phyloP scores from a whole-genome alignment of 805 yeast species.

The Lachancea nothofagi region DNA sequence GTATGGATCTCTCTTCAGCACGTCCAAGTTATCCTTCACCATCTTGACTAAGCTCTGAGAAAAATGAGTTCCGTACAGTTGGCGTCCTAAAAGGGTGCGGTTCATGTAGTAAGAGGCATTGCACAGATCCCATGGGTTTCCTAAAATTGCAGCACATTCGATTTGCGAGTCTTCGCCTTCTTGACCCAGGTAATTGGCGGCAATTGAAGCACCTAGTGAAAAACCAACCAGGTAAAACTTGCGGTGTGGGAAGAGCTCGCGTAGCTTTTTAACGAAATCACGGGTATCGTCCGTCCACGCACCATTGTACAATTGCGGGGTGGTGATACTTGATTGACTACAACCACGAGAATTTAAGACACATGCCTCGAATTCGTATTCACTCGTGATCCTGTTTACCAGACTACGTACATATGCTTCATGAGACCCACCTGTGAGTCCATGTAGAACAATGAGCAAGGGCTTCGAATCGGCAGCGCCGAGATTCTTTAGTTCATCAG shows the following conservation, averaged over 20 bases:
- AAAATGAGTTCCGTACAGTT: slow-evolving; percentile 48
- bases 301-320: slow-evolving; percentile 66
- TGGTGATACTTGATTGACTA: slow-evolving; percentile 59
- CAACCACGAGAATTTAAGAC: slow-evolving; percentile 77
- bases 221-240: slow-evolving; percentile 72
- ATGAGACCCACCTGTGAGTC: slow-evolving; percentile 81
- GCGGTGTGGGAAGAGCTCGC: slow-evolving; percentile 48
- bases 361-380: slow-evolving; percentile 50
- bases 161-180: slow-evolving; percentile 43
- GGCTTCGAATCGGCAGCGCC: slow-evolving; percentile 43
- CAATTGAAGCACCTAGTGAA: slow-evolving; percentile 71
- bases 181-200: slow-evolving; percentile 69
- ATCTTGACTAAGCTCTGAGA: slow-evolving; percentile 41
- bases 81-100: slow-evolving; percentile 38
- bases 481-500: slow-evolving; percentile 38
- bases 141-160: slow-evolving; percentile 54
- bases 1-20: slow-evolving; percentile 27
- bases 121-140: slow-evolving; percentile 70
- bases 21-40: slow-evolving; percentile 38
- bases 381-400: slow-evolving; percentile 37
- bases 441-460: slow-evolving; percentile 62
- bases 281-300: slow-evolving; percentile 67
- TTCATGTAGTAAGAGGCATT: slow-evolving; percentile 44
- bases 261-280: slow-evolving; percentile 47
- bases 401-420: slow-evolving; percentile 68